A percentile compares a stretch with the other conserved stretches of the same genome.
Evolutionary conservation across 495 filamentous ascomycete species (phyloP).

Genomic region (Patellaria atrata): DNA sequence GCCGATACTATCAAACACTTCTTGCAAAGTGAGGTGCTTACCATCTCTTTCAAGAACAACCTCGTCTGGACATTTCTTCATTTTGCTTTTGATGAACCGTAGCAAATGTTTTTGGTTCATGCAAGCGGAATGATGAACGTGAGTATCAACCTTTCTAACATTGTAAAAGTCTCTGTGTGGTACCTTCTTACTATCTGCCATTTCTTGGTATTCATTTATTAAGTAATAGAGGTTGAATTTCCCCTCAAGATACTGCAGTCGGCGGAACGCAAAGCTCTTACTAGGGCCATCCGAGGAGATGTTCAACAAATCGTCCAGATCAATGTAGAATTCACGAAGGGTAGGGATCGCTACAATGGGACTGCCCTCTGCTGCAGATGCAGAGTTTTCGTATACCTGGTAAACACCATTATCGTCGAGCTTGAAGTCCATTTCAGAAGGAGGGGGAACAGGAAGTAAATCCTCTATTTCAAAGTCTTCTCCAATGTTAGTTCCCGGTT

Average conservation of each 20-base stretch:
- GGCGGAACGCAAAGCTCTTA: constrained; percentile 91
- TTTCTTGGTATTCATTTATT: constrained; percentile 92
- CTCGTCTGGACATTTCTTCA: constrained; percentile 94
- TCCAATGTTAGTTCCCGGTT: constrained; percentile 81
- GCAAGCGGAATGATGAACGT: constrained; percentile 97
- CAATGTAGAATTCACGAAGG: constrained; percentile 85
- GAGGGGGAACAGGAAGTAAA: constrained; percentile 51
- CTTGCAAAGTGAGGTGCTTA: constrained; percentile 74
- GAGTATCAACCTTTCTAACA: constrained; percentile 94
- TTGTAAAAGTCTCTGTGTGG: constrained; percentile 99
- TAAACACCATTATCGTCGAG: constrained; percentile 78
- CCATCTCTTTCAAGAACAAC: constrained; percentile 86
- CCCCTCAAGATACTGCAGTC: constrained; percentile 87
- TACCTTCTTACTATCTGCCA: constrained; percentile 92
- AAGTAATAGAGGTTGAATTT: constrained; percentile 90
- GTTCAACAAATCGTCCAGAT: constrained; percentile 71
- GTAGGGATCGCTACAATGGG: constrained; percentile 74
- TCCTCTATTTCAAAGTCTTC: constrained; percentile 80
- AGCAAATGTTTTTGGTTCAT: constrained; percentile 99
- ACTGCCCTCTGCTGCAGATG: constrained; percentile 41
- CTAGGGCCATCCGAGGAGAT: constrained; percentile 87
- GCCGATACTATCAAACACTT: constrained; percentile 96
- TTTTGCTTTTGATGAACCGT: constrained; percentile 98
- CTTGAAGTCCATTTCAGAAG: constrained; percentile 55
- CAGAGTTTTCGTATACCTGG: constrained; percentile 65